Evolutionary conservation across 768 basidiomycete genomes (phyloP), one percentile per base, ranked within the genome.

Genomic region (Leucosporidium scottii): DNA sequence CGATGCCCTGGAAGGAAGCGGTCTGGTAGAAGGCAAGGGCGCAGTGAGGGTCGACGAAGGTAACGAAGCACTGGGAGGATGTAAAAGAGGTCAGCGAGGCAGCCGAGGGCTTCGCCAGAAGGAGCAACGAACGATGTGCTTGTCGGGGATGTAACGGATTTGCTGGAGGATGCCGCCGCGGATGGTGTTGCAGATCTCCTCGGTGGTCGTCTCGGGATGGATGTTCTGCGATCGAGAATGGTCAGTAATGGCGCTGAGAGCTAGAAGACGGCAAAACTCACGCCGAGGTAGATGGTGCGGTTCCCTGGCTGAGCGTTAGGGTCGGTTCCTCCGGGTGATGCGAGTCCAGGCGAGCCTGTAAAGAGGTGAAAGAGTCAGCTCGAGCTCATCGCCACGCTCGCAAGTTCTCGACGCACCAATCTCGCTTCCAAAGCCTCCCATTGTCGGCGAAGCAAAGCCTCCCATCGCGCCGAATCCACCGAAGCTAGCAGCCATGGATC

Each of bases 161-260:
- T 91, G 92, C 80, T 97, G 91, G 60, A 99, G 80, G 69, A 96
- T 90, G 57, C 96, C 96, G n/a, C 94, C 96, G 59, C 96, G 85
- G 69, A 99, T 88, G 36, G 91, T 87, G 74, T 98, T 98, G 81
- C 94, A 98, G 71, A 98, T 81, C 77, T 98, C 96, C 78, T 98
- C 94, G 3, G 89, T 83, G 21, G 87, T 88, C 23, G 92, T 96
- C 81, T 98, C 96, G 3, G 93, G 93, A 77, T 94, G 92, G 66
- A 99, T 91, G 78, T 94, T 94, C 73, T 75, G 64, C 4, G 47
- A 34, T 7, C 54, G 54, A 21, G 27, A 3, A 10, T 17, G 39
- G 28, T 61, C 48, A 61, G 44, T n/a, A n/a, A 25, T 4, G 27
- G 48, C 18, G 25, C 3, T 1, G 9, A 28, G 12, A 13, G 49